These are phyloP conservation scores for Collybia sp. DNA, from an alignment of 768 basidiomycete genomes.

Conservation along the genomic window DNA sequence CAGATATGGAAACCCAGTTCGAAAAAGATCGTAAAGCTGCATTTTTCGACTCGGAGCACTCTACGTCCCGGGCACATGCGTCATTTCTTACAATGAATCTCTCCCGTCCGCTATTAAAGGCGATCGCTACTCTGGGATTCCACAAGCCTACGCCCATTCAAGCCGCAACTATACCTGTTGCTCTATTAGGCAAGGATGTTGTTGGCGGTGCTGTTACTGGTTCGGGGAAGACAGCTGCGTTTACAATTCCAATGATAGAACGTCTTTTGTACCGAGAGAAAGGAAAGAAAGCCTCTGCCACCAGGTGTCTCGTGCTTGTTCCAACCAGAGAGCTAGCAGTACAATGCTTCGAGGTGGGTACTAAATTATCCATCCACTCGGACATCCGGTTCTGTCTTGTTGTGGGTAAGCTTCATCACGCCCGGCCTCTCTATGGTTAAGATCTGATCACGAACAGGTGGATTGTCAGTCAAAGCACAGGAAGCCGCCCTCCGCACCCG, in stretches of 20 bases:
- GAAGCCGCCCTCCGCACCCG: constrained; percentile 79
- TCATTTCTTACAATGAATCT: constrained; percentile 94
- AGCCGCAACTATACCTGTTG: constrained; percentile 88
- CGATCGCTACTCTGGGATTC: constrained; percentile 79
- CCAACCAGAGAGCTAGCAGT: constrained; percentile 96
- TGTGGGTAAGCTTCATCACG: constrained; percentile 56
- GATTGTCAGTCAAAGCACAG: constrained; percentile 89
- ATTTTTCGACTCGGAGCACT: constrained; percentile 71
- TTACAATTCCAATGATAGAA: constrained; percentile 91
- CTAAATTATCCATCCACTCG: constrained; percentile 78
- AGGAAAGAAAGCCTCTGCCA: constrained; percentile 80
- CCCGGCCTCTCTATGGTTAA: background rate
- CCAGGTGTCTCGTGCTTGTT: constrained; percentile 86
- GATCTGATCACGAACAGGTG: constrained; percentile 47
- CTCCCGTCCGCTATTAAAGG: constrained; percentile 90
- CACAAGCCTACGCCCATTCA: constrained; percentile 93
- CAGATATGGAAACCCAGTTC: constrained; percentile 54
- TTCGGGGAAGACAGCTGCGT: constrained; percentile 97
- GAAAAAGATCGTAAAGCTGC: constrained; percentile 79
- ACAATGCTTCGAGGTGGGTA: constrained; percentile 92
- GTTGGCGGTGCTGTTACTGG: constrained; percentile 96
- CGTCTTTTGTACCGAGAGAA: constrained; percentile 89
- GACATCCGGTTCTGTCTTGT: constrained; percentile 90
- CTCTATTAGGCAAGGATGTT: constrained; percentile 91
- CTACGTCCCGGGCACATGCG: constrained; percentile 47